A percentile compares a stretch with the other conserved stretches of the same genome.
Conservation (phyloP, 208 protist species). For the Leishmania mexicana region DNA sequence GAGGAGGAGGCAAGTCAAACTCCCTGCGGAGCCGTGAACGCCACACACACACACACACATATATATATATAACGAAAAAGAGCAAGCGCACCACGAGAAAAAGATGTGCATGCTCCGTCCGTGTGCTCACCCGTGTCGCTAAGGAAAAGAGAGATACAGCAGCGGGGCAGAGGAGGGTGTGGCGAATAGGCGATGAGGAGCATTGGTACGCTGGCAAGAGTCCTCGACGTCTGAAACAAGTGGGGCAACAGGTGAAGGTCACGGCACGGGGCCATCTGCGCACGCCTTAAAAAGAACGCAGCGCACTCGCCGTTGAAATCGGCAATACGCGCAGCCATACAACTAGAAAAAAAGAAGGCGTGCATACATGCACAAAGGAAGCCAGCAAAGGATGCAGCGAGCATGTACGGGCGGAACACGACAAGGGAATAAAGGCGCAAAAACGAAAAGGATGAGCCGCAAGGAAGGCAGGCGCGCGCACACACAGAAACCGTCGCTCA, state of each 20-base stretch:
- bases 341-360: not conserved
- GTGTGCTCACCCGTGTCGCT: too few species aligned
- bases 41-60: not conserved
- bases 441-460: not conserved
- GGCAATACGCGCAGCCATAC: not conserved
- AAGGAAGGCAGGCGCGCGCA: not conserved
- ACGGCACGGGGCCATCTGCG: not conserved
- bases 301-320: not conserved
- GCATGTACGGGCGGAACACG: not conserved
- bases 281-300: not conserved
- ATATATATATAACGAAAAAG: too few species aligned
- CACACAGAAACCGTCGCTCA: not conserved
- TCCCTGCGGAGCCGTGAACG: not conserved
- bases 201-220: not conserved
- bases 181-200: not conserved
- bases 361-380: too few species aligned
- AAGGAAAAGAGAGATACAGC: not conserved
- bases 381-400: not conserved
- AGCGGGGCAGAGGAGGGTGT: not conserved
- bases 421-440: not conserved
- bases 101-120: too few species aligned
- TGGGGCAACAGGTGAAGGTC: not conserved
- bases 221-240: not conserved
- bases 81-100: too few species aligned
- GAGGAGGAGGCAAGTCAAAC: not conserved